phyloP scores from a whole-genome alignment of 495 filamentous ascomycete species.

The Lasiosphaeria ovina region DNA sequence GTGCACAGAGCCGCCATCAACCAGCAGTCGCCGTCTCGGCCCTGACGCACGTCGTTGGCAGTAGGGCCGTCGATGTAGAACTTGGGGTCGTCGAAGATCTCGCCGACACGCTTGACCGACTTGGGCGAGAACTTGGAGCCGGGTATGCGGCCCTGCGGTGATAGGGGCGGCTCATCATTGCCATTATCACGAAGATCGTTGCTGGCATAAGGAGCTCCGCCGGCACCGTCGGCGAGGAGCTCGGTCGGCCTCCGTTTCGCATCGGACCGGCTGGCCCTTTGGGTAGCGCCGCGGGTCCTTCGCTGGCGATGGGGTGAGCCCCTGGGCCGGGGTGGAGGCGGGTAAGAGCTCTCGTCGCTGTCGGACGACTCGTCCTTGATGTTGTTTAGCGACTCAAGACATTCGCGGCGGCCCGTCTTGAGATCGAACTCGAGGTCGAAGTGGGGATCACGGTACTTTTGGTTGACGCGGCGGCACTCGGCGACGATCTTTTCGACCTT shows the following conservation, averaged over 20 bases:
- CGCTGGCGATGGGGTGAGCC: neutral
- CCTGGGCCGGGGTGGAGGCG: conserved; percentile 1
- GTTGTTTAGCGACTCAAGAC: conserved; percentile 60
- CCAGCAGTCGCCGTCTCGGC: conserved; percentile 87
- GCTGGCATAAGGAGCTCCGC: neutral
- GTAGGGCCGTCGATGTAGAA: conserved; percentile 83
- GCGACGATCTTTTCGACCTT: conserved; percentile 80
- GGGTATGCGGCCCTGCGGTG: conserved; percentile 16
- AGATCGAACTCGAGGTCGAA: conserved; percentile 86
- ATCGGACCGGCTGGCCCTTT: neutral
- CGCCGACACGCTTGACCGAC: conserved; percentile 67
- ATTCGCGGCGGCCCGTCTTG: conserved; percentile 58
- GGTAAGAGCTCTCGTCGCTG: conserved; percentile 14
- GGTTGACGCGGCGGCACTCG: conserved; percentile 81
- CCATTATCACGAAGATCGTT: neutral
- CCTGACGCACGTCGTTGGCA: conserved; percentile 79
- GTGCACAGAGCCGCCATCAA: conserved; percentile 84
- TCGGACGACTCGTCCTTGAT: conserved; percentile 12
- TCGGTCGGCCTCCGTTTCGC: neutral
- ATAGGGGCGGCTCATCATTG: neutral
- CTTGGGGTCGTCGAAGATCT: conserved; percentile 83
- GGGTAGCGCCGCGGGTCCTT: neutral
- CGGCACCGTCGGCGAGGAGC: neutral
- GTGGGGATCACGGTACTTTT: conserved; percentile 85
- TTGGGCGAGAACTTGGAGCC: conserved; percentile 48